A percentile compares a stretch with the other conserved stretches of the same genome.
Evolutionary conservation across 805 yeast species (phyloP).

Genomic region (Cyberlindnera veronae): DNA sequence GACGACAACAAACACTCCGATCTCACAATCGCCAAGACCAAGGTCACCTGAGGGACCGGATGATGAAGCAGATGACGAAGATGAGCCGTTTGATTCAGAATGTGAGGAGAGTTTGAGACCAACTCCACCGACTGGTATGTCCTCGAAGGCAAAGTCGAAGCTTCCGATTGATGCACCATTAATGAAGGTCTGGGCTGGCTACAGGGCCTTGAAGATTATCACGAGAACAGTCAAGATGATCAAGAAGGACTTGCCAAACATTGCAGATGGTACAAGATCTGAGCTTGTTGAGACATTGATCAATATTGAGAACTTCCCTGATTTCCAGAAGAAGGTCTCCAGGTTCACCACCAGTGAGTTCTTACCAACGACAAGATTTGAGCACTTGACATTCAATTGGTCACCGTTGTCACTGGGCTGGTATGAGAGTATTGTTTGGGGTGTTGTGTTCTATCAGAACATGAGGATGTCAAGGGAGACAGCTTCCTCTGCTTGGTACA

Average conservation of each 20-base stretch:
- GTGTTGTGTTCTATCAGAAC: conserved; percentile 43
- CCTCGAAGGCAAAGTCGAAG: conserved; percentile 51
- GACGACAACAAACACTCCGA: conserved; percentile 11
- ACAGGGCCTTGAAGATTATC: conserved; percentile 38
- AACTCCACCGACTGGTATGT: conserved; percentile 57
- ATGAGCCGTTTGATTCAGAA: conserved; percentile 14
- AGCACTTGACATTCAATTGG: conserved; percentile 59
- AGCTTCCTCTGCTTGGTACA: conserved; percentile 24
- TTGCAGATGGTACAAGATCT: conserved; percentile 17
- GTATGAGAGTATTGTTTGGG: conserved; percentile 69
- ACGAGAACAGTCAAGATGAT: conserved; percentile 33
- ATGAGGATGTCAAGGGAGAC: conserved; percentile 13
- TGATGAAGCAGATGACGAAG: conserved; percentile 13
- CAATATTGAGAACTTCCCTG: conserved; percentile 36
- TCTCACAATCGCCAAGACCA: conserved; percentile 8
- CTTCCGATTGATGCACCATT: conserved; percentile 48
- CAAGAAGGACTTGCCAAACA: conserved; percentile 29
- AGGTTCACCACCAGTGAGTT: conserved; percentile 37
- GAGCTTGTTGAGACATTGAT: conserved; percentile 35
- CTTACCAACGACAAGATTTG: conserved; percentile 40
- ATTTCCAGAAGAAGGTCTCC: conserved; percentile 27
- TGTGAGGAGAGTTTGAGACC: conserved; percentile 44
- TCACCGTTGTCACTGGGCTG: conserved; percentile 62
- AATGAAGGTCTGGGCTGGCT: conserved; percentile 53
- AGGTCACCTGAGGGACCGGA: conserved; percentile 2